phyloP scores from a whole-genome alignment of 208 protist species.

The Acanthamoeba culbertsoni region DNA sequence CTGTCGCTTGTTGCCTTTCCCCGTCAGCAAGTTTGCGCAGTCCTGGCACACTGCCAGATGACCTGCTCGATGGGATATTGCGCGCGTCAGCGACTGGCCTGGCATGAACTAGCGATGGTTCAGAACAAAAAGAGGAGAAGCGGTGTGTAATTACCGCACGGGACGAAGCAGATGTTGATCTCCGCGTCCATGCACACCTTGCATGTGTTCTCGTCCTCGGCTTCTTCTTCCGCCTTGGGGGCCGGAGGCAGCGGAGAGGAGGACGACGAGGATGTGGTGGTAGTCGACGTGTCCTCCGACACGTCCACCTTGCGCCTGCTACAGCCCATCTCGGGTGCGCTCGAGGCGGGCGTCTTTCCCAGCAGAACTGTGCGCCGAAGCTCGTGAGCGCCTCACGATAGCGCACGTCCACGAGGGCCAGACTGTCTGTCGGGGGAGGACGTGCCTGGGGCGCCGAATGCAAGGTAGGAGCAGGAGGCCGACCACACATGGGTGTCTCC shows the following conservation, averaged over 20 bases:
- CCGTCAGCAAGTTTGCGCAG: slow-evolving; percentile 17
- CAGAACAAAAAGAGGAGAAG: neutral
- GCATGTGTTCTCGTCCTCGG: slow-evolving; percentile 38
- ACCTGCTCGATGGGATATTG: neutral
- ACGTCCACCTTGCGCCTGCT: neutral
- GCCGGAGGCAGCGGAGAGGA: neutral
- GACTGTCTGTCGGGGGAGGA: neutral
- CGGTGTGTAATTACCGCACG: neutral
- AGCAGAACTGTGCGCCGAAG: too few species aligned
- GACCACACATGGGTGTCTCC: slow-evolving; percentile 12
- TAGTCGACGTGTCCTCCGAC: neutral
- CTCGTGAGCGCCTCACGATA: too few species aligned
- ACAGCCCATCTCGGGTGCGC: too few species aligned
- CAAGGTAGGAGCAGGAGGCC: slow-evolving; percentile 28
- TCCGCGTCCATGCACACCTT: slow-evolving; percentile 56
- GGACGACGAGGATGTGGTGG: neutral
- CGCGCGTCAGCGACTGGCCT: neutral
- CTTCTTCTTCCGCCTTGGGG: neutral
- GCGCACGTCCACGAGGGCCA: too few species aligned
- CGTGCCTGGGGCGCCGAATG: slow-evolving; percentile 2
- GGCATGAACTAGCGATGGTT: too few species aligned
- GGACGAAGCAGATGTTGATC: slow-evolving; percentile 63
- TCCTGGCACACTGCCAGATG: slow-evolving; percentile 29
- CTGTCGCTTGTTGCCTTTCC: neutral
- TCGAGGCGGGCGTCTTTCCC: too few species aligned